Evolutionary conservation across 208 protist species (phyloP).

Genomic region (Leishmania arabica): DNA sequence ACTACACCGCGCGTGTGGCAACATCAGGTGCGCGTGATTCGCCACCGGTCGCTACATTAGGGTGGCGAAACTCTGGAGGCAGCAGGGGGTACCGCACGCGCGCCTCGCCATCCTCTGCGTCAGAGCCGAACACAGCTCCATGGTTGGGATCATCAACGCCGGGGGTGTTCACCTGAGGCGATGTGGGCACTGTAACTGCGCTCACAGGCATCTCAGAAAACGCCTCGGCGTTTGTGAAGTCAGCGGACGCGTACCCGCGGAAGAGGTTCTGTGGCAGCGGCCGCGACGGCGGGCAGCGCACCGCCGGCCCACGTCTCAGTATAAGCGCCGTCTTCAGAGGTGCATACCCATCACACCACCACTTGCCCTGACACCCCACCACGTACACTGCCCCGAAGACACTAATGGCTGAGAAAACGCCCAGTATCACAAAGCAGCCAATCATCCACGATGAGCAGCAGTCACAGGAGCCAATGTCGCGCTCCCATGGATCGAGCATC

Average conservation of each 20-base stretch:
- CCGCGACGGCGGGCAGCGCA: slow-evolving; percentile 33
- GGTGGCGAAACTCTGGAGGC: not conserved
- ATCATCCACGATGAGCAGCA: slow-evolving; percentile 69
- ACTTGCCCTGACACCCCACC: slow-evolving; percentile 37
- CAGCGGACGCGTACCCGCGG: slow-evolving; percentile 43
- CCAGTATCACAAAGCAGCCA: slow-evolving; percentile 37
- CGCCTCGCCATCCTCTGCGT: not conserved
- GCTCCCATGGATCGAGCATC: slow-evolving; percentile 35
- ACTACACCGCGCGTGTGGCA: not conserved
- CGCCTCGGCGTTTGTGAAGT: slow-evolving; percentile 49
- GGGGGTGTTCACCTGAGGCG: not conserved
- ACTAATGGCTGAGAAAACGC: slow-evolving; percentile 20
- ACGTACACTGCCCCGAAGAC: slow-evolving; percentile 36
- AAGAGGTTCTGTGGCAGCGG: slow-evolving; percentile 63
- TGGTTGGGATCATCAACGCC: not conserved
- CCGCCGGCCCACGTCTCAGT: slow-evolving; percentile 39
- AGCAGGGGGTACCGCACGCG: not conserved
- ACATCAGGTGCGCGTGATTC: not conserved
- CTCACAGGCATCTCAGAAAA: not conserved
- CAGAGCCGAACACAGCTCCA: not conserved
- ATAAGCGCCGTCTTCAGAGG: slow-evolving; percentile 39
- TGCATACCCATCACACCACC: slow-evolving; percentile 71
- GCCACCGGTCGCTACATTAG: too few relatives aligned
- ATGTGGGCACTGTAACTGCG: not conserved
- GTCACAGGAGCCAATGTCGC: slow-evolving; percentile 63